Evolutionary conservation across 805 yeast species (phyloP).

Genomic region (Candida oleophila): DNA sequence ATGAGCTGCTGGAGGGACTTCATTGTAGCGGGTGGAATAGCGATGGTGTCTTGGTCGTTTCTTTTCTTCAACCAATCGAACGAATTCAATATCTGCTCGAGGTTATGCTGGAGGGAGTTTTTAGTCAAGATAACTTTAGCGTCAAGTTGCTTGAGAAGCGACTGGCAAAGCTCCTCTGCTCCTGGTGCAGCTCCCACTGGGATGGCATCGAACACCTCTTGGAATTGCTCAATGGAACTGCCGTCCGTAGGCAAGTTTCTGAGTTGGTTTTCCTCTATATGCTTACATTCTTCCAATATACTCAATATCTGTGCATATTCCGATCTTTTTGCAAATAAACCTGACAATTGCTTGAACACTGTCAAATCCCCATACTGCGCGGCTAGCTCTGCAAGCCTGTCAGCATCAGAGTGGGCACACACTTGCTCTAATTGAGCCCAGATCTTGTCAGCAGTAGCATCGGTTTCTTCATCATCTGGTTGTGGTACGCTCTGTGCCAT

Average conservation of each 20-base stretch:
- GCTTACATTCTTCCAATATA: neutral
- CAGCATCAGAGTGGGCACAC: neutral
- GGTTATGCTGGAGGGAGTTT: neutral
- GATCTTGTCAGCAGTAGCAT: neutral
- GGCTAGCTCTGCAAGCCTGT: neutral
- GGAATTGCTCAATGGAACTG: neutral
- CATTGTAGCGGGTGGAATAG: conserved; percentile 1
- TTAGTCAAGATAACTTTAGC: neutral
- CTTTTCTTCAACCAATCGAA: conserved; percentile 8
- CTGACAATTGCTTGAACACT: conserved; percentile 12
- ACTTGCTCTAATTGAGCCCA: neutral
- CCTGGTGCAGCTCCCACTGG: neutral
- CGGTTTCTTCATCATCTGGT: neutral
- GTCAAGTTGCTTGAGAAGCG: neutral
- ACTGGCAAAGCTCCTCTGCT: neutral
- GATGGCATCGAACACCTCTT: neutral
- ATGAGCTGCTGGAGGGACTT: conserved; percentile 1
- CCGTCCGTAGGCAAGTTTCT: neutral
- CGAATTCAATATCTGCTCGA: neutral
- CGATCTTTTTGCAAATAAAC: conserved; percentile 15
- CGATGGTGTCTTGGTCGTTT: conserved; percentile 10
- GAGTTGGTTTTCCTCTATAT: neutral
- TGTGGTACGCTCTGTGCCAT: neutral
- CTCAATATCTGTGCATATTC: conserved; percentile 9
- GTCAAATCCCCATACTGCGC: conserved; percentile 1